Conservation (phyloP, 441 rosid species). For the Melastoma candidum region DNA sequence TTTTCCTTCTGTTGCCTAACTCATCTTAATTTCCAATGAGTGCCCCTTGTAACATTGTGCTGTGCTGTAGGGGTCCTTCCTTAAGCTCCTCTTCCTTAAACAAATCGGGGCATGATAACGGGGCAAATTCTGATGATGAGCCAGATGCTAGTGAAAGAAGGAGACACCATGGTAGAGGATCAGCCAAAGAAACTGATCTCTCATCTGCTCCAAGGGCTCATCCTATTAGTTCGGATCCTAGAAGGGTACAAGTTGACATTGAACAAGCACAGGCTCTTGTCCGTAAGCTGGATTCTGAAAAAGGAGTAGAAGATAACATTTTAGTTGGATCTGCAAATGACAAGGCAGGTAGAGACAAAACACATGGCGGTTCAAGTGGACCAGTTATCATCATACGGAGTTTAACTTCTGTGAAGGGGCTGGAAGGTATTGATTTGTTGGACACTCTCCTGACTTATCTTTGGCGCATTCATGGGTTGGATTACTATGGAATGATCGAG, state of each 20-base stretch:
- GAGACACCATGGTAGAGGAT: conserved; percentile 50
- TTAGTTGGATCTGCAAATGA: conserved; percentile 65
- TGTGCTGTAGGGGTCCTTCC: conserved; percentile 67
- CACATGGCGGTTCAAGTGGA: conserved; percentile 65
- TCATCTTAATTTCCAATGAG: conserved; percentile 6
- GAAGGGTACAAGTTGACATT: conserved; percentile 66
- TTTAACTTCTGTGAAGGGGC: conserved; percentile 88
- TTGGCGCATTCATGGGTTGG: conserved; percentile 96
- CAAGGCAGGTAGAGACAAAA: conserved; percentile 58
- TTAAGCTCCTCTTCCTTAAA: conserved; percentile 33
- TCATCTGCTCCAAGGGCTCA: conserved; percentile 86
- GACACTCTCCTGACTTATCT: conserved; percentile 91
- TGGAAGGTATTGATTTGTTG: conserved; percentile 85
- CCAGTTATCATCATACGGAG: conserved; percentile 85
- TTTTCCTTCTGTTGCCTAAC: conserved; percentile 4
- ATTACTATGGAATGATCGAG: conserved; percentile 86
- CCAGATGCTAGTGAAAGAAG: conserved; percentile 55
- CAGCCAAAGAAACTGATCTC: conserved; percentile 52
- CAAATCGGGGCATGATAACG: conserved; percentile 57
- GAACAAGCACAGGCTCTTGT: conserved; percentile 81
- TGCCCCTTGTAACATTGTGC: conserved; percentile 7
- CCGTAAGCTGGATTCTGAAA: conserved; percentile 82
- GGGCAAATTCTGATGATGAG: conserved; percentile 84
- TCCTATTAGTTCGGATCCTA: conserved; percentile 61
- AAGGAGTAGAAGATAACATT: conserved; percentile 63